phyloP scores from a whole-genome alignment of 345 rosid species.

The Turritis glabra region DNA sequence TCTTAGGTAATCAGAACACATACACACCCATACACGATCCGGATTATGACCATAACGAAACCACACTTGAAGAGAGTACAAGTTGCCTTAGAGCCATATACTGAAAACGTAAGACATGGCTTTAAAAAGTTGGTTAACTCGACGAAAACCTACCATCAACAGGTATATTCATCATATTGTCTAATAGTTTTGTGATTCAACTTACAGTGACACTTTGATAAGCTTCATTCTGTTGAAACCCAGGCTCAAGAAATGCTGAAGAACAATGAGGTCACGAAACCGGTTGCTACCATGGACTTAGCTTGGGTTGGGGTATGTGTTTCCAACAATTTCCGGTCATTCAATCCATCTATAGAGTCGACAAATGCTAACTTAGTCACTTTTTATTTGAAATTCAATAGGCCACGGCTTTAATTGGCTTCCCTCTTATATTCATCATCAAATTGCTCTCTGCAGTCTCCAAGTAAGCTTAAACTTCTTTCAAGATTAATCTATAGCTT shows the following conservation, averaged over 20 bases:
- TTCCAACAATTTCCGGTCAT: not conserved
- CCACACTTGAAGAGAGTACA: constrained; percentile 39
- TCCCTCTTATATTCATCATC: constrained; percentile 45
- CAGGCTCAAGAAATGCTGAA: constrained; percentile 50
- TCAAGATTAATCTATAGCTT: not conserved
- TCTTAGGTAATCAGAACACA: constrained; percentile 42
- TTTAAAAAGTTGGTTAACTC: constrained; percentile 36
- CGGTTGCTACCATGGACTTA: constrained; percentile 47
- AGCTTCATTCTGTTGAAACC: constrained; percentile 10
- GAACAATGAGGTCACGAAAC: constrained; percentile 44
- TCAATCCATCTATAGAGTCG: not conserved
- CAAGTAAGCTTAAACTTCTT: constrained; percentile 40
- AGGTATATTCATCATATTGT: constrained; percentile 31
- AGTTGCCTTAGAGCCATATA: constrained; percentile 45
- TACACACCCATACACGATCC: constrained; percentile 39
- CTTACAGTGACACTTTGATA: not conserved
- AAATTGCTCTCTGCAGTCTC: constrained; percentile 43
- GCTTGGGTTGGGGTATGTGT: constrained; percentile 54
- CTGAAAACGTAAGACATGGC: constrained; percentile 24
- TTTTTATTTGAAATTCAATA: constrained; percentile 6
- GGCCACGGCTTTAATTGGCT: constrained; percentile 44
- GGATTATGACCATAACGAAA: constrained; percentile 35
- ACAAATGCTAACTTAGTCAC: not conserved
- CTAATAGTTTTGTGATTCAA: not conserved
- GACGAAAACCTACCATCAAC: constrained; percentile 36